Base-by-base conservation (phyloP, 2,329 filamentous ascomycete species). In the Colletotrichum lindemuthianum region DNA sequence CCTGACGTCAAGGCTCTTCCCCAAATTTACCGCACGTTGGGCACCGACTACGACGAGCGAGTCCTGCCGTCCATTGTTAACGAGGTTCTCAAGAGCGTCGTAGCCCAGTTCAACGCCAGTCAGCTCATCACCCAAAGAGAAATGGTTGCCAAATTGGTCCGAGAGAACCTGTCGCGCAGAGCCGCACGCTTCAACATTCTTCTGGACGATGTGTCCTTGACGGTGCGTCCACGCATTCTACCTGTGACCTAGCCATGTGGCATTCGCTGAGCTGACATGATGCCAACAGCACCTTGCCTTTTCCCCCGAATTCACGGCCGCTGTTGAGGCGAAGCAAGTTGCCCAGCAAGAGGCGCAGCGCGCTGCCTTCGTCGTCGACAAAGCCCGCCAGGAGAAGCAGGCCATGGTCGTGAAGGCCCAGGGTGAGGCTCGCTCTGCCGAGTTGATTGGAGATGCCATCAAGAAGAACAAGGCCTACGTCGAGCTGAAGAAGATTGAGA, bases 81-180 rank as follows among this genome's bases (percentile, higher is more conserved):
- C 75, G 96, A 99, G 84, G 96, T 99, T 44, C 81, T 99, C 74
- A 99, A 99, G 89, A 96, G 93, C 74, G 96, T 99, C 33, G 96
- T 99, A 48, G 96, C 96, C 34, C 96, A 99, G 81, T 99, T 99
- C 87, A 98, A 99, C 73, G 96, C 96, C 70, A 96, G 91, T 74
- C 96, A 99, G 82, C 84, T 99, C 77, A 99, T 99, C 79, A 99
- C 96, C 33, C 96, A 99, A 86, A 91, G 96, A 88, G 96, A 99
- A 84, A 97, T 93, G 78, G 96, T 99, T 61, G 93, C 92, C 63
- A 88, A 87, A 75, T 84, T 99, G 65, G 96, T 99, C 65, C 88
- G 96, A 70, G 96, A 99, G 72, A 97, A 97, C 81, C 82, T 99
- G 68, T 91, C 96, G 41, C 88, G 91, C 78, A 88, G 96, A 79